Percentiles rank a stretch among this genome's conserved stretches.
Conservation (phyloP, 768 basidiomycete genomes). For the Lentinula aciculospora region DNA sequence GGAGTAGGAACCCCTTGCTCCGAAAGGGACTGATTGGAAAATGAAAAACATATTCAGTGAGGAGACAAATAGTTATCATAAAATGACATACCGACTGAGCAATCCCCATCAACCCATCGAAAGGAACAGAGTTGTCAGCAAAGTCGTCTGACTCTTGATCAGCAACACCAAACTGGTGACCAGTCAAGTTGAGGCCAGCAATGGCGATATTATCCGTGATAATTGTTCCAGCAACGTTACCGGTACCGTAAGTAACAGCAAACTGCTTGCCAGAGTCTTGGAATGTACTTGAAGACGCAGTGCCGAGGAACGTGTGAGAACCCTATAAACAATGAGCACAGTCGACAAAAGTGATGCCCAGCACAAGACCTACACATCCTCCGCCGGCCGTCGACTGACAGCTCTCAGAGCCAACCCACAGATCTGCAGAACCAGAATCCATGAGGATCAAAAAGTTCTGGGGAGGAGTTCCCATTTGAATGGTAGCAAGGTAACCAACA, state of each 20-base stretch:
- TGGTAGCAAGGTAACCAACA: constrained; percentile 46
- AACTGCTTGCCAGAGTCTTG: constrained; percentile 44
- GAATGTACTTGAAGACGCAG: constrained; percentile 58
- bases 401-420: constrained; percentile 57
- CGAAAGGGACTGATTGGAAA: constrained; percentile 46
- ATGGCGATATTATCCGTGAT: constrained; percentile 58
- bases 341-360: constrained; percentile 3
- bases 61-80: not conserved
- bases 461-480: constrained; percentile 66
- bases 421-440: constrained; percentile 68
- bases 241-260: constrained; percentile 64
- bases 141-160: constrained; percentile 58
- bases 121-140: constrained; percentile 38
- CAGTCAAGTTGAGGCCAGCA: constrained; percentile 51
- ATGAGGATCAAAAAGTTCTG: constrained; percentile 52
- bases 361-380: constrained; percentile 28
- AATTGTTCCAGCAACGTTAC: constrained; percentile 59
- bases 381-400: constrained; percentile 41
- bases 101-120: constrained; percentile 76
- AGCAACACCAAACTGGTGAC: constrained; percentile 68
- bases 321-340: constrained; percentile 28
- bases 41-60: not conserved
- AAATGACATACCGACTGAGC: constrained; percentile 53
- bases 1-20: constrained; percentile 61
- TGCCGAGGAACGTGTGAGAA: constrained; percentile 62